These are phyloP conservation scores for Pyrenophora graminea DNA, from an alignment of 2,329 filamentous ascomycete species.

Conservation along the genomic window DNA sequence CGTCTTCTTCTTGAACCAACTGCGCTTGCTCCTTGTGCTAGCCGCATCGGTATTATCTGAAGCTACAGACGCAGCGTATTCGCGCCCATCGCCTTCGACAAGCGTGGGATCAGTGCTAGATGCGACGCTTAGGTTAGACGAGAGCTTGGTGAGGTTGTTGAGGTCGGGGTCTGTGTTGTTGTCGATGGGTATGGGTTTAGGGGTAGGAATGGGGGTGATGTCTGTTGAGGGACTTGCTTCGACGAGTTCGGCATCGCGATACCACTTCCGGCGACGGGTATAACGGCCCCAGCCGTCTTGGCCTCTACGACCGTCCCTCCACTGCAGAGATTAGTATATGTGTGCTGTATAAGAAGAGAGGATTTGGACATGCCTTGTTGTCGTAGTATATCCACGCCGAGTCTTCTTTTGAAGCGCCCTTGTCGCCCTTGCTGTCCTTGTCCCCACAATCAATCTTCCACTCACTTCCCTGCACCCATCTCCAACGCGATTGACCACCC, in stretches of 20 bases:
- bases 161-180: constrained; percentile 29
- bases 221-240: constrained; percentile 63
- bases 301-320: constrained; percentile 84
- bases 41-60: constrained; percentile 35
- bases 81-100: constrained; percentile 26
- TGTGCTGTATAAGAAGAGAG: background rate
- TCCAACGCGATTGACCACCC: constrained; percentile 66
- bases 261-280: constrained; percentile 93
- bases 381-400: constrained; percentile 98
- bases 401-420: constrained; percentile 45
- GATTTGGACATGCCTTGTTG: constrained; percentile 70
- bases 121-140: constrained; percentile 31
- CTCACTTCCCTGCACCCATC: constrained; percentile 82
- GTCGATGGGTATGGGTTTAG: constrained; percentile 39
- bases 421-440: constrained; percentile 42
- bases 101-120: constrained; percentile 32
- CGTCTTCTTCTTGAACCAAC: constrained; percentile 45
- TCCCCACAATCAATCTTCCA: constrained; percentile 84
- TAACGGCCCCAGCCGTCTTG: constrained; percentile 93
- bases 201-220: constrained; percentile 50
- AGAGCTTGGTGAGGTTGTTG: constrained; percentile 26
- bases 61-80: constrained; percentile 31
- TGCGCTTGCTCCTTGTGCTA: constrained; percentile 39
- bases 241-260: constrained; percentile 91
- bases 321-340: constrained; percentile 57